Evolutionary conservation across 768 basidiomycete genomes (phyloP), one percentile per base, ranked within the genome.

Genomic region (Suillus bovinus): DNA sequence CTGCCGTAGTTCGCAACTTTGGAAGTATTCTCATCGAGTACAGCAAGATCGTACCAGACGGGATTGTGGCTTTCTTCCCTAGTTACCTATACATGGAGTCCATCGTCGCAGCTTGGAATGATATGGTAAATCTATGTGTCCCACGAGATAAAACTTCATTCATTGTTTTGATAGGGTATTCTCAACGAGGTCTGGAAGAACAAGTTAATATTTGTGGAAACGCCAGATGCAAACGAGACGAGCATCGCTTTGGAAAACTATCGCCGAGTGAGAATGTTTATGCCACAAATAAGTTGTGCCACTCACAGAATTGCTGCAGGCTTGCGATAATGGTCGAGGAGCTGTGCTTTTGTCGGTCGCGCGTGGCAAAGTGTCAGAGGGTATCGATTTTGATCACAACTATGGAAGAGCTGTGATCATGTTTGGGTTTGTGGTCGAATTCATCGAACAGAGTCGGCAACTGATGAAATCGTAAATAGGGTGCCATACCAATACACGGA

Each of bases 311-410:
- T 22, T 42, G 20, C 10, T 41, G 11, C 59, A 96, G 96, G 97
- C 97, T 33, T 99, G 97, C 74, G 94, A 99, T 75, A 99, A 99
- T 72, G 97, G 97, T 46, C 87, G 97, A 56, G 97, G 97, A 2
- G 97, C 97, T 22, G 95, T 99, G 33, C 81, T 99, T 34, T 81
- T 99, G 44, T 98, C 97, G 27, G 97, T 99, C 38, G 97, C 97
- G 33, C 88, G 97, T 80, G 97, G 97, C 4, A 99, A 99, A 75
- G 97, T 99, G 0, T 99, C 97, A 0, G 97, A 99, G 77, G 97
- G 97, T n/a, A 99, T 99, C 70, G 97, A 99, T 86, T 99, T 99
- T 71, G 97, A 99, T 73, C 97, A 99, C 77, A 98, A 99, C 74
- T 99, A 99, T 72, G 97, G 97, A 2, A 86, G 97, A 56, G 97